Base-by-base conservation (phyloP, 129 eudicot genomes). In the carrot (Daucus carota) region DNA sequence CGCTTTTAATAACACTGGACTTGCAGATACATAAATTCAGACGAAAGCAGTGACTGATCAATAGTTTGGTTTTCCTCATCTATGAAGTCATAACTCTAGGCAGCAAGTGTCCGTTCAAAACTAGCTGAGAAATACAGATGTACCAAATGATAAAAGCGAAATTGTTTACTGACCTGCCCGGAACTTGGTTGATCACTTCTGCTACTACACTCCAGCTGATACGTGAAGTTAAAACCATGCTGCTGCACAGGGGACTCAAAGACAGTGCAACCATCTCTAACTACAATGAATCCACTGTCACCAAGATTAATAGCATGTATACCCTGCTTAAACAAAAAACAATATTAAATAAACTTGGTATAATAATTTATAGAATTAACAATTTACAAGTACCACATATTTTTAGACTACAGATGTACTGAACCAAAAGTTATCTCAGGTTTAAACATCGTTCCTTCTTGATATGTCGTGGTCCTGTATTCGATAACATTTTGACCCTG, bases 251-350 rank as follows among this genome's bases (percentile, higher is more conserved):
- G 97, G 32, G 98, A 89, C 10, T 88, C 87, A 34, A 94, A 94
- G 42, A 94, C 59, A 14, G 84, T 76, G 72, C 82, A 73, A 24
- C 97, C 97, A 54, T 94, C 96, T 79, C 98, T 89, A 44, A 91
- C 81, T 70, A 94, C 77, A 16, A 94, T 86, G 42, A 94, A 94
- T 60, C 96, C 98, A 78, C 98, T 94, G 73, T 91, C 98, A 44
- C 98, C 98, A n/a, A 94, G 85, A 77, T 94, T 94, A 34, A 91
- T 86, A 69, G 98, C 97, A 79, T 87, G 92, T 72, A 94, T 83
- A 46, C 81, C 89, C 96, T 88, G 80, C 66, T 67, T 47, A 70
- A 69, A 72, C 15, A 24, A 72, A 16, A 41, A 70, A 70, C 4
- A 70, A 1, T 63, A 63, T 38, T 40, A 38, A 41, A 13, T 38